These are phyloP conservation scores for Exutisphaerella laricina DNA, from an alignment of 2,329 filamentous ascomycete species.

Conservation along the genomic window DNA sequence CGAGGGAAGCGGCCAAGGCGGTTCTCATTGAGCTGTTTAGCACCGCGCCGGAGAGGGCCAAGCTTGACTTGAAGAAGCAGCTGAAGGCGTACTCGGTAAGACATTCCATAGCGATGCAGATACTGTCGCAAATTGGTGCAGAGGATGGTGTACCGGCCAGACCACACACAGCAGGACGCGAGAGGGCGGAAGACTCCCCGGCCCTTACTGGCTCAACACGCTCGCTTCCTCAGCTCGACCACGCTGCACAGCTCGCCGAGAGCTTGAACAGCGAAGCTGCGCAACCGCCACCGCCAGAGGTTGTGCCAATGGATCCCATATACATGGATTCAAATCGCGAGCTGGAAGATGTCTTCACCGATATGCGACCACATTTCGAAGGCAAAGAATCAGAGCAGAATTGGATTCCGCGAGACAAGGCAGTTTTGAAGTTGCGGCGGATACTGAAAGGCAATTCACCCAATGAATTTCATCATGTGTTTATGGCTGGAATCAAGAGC, in stretches of 20 bases:
- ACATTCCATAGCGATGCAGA: conserved; percentile 76
- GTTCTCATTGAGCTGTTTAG: conserved; percentile 84
- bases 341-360: conserved; percentile 77
- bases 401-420: conserved; percentile 82
- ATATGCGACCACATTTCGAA: conserved; percentile 77
- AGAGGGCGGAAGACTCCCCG: conserved; percentile 24
- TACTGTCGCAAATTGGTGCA: conserved; percentile 67
- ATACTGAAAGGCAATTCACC: conserved; percentile 80
- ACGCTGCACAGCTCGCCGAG: conserved; percentile 41
- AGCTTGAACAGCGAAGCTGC: conserved; percentile 44
- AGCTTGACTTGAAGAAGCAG: conserved; percentile 83
- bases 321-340: conserved; percentile 81
- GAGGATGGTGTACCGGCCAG: conserved; percentile 27
- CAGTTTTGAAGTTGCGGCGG: conserved; percentile 66
- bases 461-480: conserved; percentile 66
- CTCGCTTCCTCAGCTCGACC: conserved; percentile 38
- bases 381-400: conserved; percentile 87
- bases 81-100: conserved; percentile 78
- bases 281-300: conserved; percentile 56
- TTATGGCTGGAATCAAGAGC: conserved; percentile 63
- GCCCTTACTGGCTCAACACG: conserved; percentile 39
- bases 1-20: conserved; percentile 76
- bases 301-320: conserved; percentile 68
- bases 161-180: conserved; percentile 23
- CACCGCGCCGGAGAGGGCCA: conserved; percentile 72